Evolutionary conservation across 2,329 filamentous ascomycete genomes (phyloP).

Genomic region (Epichloe sp.): DNA sequence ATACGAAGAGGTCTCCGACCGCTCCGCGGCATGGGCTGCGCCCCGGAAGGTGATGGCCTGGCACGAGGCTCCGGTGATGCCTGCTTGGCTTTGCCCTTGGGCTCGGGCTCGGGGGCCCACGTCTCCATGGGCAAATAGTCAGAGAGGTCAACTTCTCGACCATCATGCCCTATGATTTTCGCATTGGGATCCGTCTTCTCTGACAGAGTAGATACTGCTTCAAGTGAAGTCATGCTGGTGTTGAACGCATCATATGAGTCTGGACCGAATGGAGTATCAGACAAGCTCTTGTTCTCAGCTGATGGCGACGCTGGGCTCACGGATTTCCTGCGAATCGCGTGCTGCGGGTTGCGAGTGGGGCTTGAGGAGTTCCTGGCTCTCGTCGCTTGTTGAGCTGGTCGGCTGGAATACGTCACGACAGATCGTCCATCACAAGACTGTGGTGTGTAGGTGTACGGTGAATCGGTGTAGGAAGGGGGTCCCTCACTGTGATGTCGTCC

Average conservation of each 20-base stretch:
- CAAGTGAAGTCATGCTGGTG: constrained; percentile 33
- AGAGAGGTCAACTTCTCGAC: constrained; percentile 65
- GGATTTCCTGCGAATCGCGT: constrained; percentile 56
- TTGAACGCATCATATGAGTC: constrained; percentile 67
- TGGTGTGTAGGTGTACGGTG: constrained; percentile 21
- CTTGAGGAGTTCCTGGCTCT: constrained; percentile 20
- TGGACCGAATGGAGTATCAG: constrained; percentile 57
- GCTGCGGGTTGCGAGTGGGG: constrained; percentile 31
- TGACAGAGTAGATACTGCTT: constrained; percentile 13
- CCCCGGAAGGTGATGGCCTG: constrained; percentile 34
- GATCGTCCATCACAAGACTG: constrained; percentile 31
- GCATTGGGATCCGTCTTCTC: constrained; percentile 41
- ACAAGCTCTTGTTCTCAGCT: constrained; percentile 36
- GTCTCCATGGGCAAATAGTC: constrained; percentile 67
- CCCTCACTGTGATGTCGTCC: constrained; percentile 26
- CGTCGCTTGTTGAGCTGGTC: constrained; percentile 14
- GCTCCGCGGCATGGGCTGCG: constrained; percentile 37
- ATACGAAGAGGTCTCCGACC: constrained; percentile 40
- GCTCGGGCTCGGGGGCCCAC: constrained; percentile 66
- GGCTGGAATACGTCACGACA: constrained; percentile 25
- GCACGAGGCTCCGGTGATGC: constrained; percentile 20
- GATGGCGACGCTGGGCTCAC: constrained; percentile 54
- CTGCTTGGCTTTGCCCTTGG: constrained; percentile 21
- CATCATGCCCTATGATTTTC: constrained; percentile 65
- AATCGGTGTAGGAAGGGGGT: constrained; percentile 12